A percentile compares a stretch with the other conserved stretches of the same genome.
phyloP scores from a whole-genome alignment of 2,329 filamentous ascomycete genomes.

The Atkinsonella texensis region DNA sequence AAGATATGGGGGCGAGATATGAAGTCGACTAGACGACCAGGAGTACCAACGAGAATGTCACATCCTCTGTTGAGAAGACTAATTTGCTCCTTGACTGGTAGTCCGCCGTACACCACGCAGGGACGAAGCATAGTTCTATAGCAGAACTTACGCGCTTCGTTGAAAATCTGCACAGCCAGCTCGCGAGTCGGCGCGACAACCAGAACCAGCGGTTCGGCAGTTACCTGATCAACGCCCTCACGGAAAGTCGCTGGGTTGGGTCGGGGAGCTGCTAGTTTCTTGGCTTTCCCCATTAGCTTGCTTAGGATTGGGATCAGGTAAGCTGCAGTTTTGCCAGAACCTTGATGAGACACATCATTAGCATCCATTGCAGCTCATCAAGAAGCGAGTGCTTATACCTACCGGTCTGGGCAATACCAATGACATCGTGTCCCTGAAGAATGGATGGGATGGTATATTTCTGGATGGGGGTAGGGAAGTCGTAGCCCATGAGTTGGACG shows the following conservation, averaged over 20 bases:
- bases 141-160: constrained; percentile 83
- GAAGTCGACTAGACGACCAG: constrained; percentile 76
- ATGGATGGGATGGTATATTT: constrained; percentile 74
- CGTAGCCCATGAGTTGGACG: constrained; percentile 59
- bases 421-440: constrained; percentile 63
- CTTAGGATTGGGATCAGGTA: constrained; percentile 84
- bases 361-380: background rate
- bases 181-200: constrained; percentile 82
- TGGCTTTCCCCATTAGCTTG: constrained; percentile 89
- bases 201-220: constrained; percentile 78
- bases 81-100: constrained; percentile 56
- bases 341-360: constrained; percentile 30
- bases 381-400: constrained; percentile 19
- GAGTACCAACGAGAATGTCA: constrained; percentile 78
- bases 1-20: constrained; percentile 60
- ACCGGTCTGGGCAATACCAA: constrained; percentile 91
- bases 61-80: constrained; percentile 70
- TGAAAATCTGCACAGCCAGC: constrained; percentile 87
- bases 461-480: constrained; percentile 73
- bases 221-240: constrained; percentile 35
- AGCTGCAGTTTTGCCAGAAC: constrained; percentile 91
- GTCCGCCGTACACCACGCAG: constrained; percentile 79
- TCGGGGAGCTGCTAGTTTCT: constrained; percentile 69
- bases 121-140: constrained; percentile 93
- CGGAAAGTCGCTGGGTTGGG: constrained; percentile 51